These are phyloP conservation scores for Lichtheimia corymbifera DNA, from an alignment of 371 early-diverging fungal genomes.

Conservation along the genomic window DNA sequence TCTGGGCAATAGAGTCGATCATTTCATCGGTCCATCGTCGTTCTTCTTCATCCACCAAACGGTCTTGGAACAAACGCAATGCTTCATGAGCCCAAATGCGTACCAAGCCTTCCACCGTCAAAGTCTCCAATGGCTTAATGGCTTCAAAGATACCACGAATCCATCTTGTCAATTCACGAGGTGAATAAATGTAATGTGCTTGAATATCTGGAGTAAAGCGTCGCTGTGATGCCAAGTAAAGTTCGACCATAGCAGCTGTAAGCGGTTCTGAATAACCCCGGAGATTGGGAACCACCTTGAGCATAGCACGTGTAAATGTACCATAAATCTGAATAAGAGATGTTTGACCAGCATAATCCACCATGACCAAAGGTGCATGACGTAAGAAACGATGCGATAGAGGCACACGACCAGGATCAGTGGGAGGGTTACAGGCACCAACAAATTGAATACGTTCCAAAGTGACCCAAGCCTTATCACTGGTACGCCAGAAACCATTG, in stretches of 20 bases:
- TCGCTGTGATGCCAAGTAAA: conserved; percentile 87
- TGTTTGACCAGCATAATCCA: conserved; percentile 95
- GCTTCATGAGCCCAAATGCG: conserved; percentile 98
- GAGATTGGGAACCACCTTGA: conserved; percentile 92
- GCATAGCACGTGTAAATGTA: conserved; percentile 90
- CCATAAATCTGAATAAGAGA: conserved; percentile 96
- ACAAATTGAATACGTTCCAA: conserved; percentile 98
- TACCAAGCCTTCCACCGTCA: conserved; percentile 86
- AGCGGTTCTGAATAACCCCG: conserved; percentile 92
- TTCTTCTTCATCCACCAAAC: conserved; percentile 90
- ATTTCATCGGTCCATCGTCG: conserved; percentile 90
- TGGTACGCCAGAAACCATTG: conserved; percentile 95
- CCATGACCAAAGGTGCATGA: conserved; percentile 96
- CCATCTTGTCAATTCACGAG: conserved; percentile 99
- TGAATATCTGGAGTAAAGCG: conserved; percentile 96
- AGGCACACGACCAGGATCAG: conserved; percentile 97
- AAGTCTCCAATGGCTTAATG: conserved; percentile 81
- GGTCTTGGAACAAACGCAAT: conserved; percentile 96
- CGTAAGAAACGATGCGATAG: conserved; percentile 95
- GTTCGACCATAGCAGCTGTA: conserved; percentile 96
- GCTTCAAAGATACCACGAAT: conserved; percentile 96
- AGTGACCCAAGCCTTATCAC: conserved; percentile 90
- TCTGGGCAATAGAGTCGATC: conserved; percentile 82
- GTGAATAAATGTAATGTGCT: conserved; percentile 98
- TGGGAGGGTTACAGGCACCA: conserved; percentile 99